Conservation (phyloP, 1,284 basidiomycete genomes). For the Rhodotorula mucilaginosa region DNA sequence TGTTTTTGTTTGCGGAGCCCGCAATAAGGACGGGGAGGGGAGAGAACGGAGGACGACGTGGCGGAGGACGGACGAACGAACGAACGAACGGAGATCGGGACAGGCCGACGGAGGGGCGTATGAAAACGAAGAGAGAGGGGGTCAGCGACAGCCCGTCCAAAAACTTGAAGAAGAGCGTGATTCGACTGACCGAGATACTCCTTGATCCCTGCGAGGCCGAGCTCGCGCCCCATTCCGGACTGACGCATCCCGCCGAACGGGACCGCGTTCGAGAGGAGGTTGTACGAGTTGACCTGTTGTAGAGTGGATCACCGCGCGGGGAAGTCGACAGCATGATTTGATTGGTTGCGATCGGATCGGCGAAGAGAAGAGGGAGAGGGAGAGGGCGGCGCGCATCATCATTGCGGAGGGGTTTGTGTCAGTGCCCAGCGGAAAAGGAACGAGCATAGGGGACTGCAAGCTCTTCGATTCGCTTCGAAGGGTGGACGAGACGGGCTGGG, state of each 20-base stretch:
- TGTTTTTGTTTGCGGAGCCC: background rate
- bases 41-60: background rate
- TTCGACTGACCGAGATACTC: conserved; percentile 6
- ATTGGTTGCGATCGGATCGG: too few species aligned
- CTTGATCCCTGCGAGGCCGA: conserved; percentile 55
- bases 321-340: background rate
- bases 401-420: too few species aligned
- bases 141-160: background rate
- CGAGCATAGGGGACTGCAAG: too few species aligned
- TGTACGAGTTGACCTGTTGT: conserved; percentile 64
- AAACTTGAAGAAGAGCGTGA: too few species aligned
- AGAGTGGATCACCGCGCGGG: background rate
- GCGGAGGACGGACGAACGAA: background rate
- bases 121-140: background rate
- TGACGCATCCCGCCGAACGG: conserved; percentile 93
- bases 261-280: conserved; percentile 55
- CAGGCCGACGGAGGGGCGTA: too few species aligned
- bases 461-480: background rate
- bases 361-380: too few species aligned
- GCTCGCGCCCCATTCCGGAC: conserved; percentile 73
- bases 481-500: background rate
- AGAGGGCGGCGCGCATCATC: too few species aligned
- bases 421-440: too few species aligned
- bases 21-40: background rate
- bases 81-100: too few species aligned